Evolutionary conservation across 1,139 yeast genomes (phyloP), one percentile per base, ranked within the genome.

Genomic region (Arxiozyma heterogenica): DNA sequence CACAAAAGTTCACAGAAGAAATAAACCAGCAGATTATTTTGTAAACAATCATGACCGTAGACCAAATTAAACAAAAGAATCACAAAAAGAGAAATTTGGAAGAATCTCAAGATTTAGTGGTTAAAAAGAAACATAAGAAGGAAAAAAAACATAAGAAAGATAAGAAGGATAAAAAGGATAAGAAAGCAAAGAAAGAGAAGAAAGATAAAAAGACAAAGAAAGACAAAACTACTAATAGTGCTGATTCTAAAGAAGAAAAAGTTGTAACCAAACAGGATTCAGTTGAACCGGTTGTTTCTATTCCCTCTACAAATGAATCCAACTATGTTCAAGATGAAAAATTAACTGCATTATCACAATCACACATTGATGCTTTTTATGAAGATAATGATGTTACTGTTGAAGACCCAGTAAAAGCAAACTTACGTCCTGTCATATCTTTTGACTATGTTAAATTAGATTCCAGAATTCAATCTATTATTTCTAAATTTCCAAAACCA

Each of bases 401-500:
- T 54, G 95, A 88, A 60, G 95, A 88, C 65, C 84, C 88, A 27
- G 67, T 68, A 9, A 68, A 74, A 9, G 64, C 72, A 22, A 67
- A 74, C 44, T 70, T 86, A 54, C 77, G 83, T 59, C 98, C 98
- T n/a, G 72, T 84, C 27, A 71, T 91, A 53, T 71, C 83, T 3
- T 91, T 93, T 63, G 75, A 77, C 49, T 82, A 85, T 52, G 75
- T 93, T 39, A 59, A 71, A 4, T 77, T 91, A 53, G 79, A 82
- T 58, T 60, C 79, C 1, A 74, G 78, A 54, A 79, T 91, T 57
- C 77, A 78, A 58, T 66, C 75, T 15, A 81, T 79, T 51, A 76
- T 91, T 51, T 71, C 81, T 44, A 81, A 82, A 63, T 93, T 88
- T 73, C 85, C 89, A 38, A 83, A 81, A 63, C 99, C 98, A 54